These are phyloP conservation scores for Cyclostephanos invisitatus DNA, from an alignment of 108 stramenopile genomes.

Conservation along the genomic window DNA sequence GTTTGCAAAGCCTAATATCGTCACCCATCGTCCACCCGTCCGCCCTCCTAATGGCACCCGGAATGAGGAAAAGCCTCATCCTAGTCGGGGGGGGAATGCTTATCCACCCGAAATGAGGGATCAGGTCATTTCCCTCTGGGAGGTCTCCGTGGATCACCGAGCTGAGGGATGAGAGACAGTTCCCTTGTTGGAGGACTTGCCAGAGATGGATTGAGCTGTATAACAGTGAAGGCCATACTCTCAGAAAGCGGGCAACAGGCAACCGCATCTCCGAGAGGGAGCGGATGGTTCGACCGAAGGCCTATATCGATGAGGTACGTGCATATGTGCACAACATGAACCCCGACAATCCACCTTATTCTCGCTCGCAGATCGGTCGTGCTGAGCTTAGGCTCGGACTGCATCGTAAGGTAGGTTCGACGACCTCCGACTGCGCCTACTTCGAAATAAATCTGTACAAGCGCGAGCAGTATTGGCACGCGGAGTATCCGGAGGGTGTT, in stretches of 20 bases:
- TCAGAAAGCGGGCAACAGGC: not conserved
- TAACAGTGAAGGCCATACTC: not conserved
- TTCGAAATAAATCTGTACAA: conserved; percentile 3
- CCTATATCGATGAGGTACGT: conserved; percentile 2
- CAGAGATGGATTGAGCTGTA: too few relatives aligned
- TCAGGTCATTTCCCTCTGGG: not conserved
- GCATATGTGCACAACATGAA: conserved; percentile 9
- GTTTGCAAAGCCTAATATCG: too few relatives aligned
- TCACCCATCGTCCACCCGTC: too few relatives aligned
- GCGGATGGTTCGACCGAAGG: conserved; percentile 9
- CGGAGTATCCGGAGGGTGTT: not conserved
- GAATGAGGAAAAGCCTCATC: too few relatives aligned
- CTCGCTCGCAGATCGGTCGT: conserved; percentile 8
- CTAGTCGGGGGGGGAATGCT: too few relatives aligned
- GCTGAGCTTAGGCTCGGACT: conserved; percentile 6
- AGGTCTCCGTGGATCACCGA: not conserved
- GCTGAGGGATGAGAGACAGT: not conserved
- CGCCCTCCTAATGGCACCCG: too few relatives aligned
- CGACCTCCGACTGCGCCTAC: conserved; percentile 7
- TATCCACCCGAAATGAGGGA: too few relatives aligned
- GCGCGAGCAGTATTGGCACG: not conserved
- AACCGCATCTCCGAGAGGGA: conserved; percentile 15
- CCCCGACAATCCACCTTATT: not conserved
- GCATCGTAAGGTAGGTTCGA: conserved; percentile 3
- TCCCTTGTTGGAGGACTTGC: not conserved